Base-by-base conservation (phyloP, 2,329 filamentous ascomycete species). In the Aspergillus eucalypticola region DNA sequence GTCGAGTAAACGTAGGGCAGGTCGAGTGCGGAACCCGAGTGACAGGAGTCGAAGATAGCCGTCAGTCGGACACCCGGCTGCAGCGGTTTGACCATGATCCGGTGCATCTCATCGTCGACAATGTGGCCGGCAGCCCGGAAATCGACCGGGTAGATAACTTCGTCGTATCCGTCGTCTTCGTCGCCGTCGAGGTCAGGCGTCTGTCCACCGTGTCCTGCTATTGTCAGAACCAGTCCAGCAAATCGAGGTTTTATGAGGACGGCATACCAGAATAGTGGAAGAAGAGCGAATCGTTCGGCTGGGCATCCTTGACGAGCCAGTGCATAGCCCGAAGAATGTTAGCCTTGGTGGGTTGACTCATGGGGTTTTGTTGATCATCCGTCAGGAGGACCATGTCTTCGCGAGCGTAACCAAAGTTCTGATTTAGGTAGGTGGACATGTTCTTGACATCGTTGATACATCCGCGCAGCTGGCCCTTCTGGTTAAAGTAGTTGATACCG, bases 381-480 rank as follows among this genome's bases (percentile, higher is more conserved):
- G 94, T 97, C 74, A 98, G 84, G 63, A 95, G 88, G 19, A 98
- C 94, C 94, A 98, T 98, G 73, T 98, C 93, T 77, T 97, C 94
- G 60, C 92, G 84, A 78, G 92, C 92, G 76, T 98, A 98, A 29
- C 90, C 90, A 75, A 96, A 97, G 72, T 92, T 88, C 76, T 93
- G 87, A 64, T 91, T 91, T 60, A 98, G 82, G 73, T 96, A 98
- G 53, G 85, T 84, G 21, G 92, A 96, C 92, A 98, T 96, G 80
- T 97, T 97, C 78, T 93, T 91, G 46, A 97, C 94, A 74, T 98
- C 94, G 73, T 98, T 97, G 81, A 97, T 97, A 73, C 94, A 98
- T 49, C 94, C 94, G 60, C 92, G 84, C 51, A 97, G 83, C 81
- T 97, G 91, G 27, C 93, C 93, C 60, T 91, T 87, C 78, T 97